Evolutionary conservation across 2,329 filamentous ascomycete genomes (phyloP).

Genomic region (Ceratocystis smalleyi): DNA sequence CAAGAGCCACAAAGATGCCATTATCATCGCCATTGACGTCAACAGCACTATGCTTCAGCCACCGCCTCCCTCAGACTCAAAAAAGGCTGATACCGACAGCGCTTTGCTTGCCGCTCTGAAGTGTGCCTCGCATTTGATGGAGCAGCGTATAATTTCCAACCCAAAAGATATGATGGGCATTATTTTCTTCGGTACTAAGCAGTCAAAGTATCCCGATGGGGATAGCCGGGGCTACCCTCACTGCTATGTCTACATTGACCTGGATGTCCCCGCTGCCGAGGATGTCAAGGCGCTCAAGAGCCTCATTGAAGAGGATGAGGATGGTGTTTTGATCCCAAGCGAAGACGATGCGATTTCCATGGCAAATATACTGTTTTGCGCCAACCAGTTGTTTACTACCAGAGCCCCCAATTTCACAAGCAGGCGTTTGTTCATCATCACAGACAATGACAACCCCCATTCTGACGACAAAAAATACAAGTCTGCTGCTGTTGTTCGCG

Average conservation of each 20-base stretch:
- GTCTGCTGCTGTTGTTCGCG: conserved; percentile 66
- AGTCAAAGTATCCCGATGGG: conserved; percentile 60
- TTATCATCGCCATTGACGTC: conserved; percentile 90
- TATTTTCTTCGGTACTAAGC: conserved; percentile 74
- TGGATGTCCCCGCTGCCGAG: conserved; percentile 71
- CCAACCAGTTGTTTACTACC: conserved; percentile 91
- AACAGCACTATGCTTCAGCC: conserved; percentile 69
- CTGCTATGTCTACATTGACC: conserved; percentile 79
- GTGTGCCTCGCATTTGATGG: conserved; percentile 89
- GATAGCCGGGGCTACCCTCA: conserved; percentile 62
- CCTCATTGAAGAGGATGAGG: conserved; percentile 64
- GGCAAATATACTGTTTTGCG: conserved; percentile 82
- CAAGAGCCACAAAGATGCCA: conserved; percentile 87
- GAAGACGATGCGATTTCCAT: conserved; percentile 53
- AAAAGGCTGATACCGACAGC: conserved; percentile 64
- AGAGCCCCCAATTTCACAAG: conserved; percentile 91
- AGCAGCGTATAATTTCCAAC: conserved; percentile 94
- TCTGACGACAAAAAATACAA: conserved; percentile 53
- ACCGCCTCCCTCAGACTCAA: conserved; percentile 49
- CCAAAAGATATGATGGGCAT: conserved; percentile 97
- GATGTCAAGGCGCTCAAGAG: conserved; percentile 69
- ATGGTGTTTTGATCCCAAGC: conserved; percentile 49
- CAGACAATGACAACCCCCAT: conserved; percentile 82
- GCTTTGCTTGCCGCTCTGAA: conserved; percentile 73
- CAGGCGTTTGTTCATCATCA: conserved; percentile 84